A percentile compares a stretch with the other conserved stretches of the same genome.
These are phyloP conservation scores for Colletotrichum sp. DNA, from an alignment of 2,329 filamentous ascomycete genomes.

Conservation along the genomic window DNA sequence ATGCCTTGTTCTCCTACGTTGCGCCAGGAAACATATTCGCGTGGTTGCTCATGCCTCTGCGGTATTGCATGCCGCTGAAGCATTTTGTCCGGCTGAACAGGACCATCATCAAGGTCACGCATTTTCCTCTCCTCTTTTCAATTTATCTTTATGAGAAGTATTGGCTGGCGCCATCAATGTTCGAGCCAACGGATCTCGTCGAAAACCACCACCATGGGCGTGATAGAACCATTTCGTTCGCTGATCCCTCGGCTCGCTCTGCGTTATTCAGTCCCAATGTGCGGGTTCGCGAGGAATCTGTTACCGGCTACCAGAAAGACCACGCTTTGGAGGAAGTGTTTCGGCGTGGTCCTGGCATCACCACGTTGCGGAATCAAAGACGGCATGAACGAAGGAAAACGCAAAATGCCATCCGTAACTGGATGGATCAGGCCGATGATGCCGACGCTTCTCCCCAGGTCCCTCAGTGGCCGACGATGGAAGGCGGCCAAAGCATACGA, in stretches of 20 bases:
- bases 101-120: slow-evolving; percentile 88
- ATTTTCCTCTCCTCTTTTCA: slow-evolving; percentile 84
- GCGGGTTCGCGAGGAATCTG: slow-evolving; percentile 82
- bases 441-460: slow-evolving; percentile 48
- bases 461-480: slow-evolving; percentile 55
- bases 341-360: slow-evolving; percentile 71
- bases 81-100: slow-evolving; percentile 87
- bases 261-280: slow-evolving; percentile 76
- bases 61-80: slow-evolving; percentile 80
- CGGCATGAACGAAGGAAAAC: slow-evolving; percentile 74
- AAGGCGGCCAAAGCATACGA: slow-evolving; percentile 40
- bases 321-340: slow-evolving; percentile 92
- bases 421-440: slow-evolving; percentile 80
- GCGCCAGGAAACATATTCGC: slow-evolving; percentile 91
- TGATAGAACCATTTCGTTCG: slow-evolving; percentile 58
- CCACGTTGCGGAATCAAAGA: slow-evolving; percentile 63
- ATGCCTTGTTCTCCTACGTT: slow-evolving; percentile 92
- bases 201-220: slow-evolving; percentile 66
- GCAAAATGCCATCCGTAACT: slow-evolving; percentile 82
- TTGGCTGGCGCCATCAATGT: slow-evolving; percentile 76
- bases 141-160: slow-evolving; percentile 89
- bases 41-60: slow-evolving; percentile 84
- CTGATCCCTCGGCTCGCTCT: slow-evolving; percentile 58
- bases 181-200: slow-evolving; percentile 86
- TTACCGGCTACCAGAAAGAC: slow-evolving; percentile 89